Percentiles rank a stretch among this genome's conserved stretches.
phyloP scores from a whole-genome alignment of 2,329 filamentous ascomycete species.

The Botrytis aclada region DNA sequence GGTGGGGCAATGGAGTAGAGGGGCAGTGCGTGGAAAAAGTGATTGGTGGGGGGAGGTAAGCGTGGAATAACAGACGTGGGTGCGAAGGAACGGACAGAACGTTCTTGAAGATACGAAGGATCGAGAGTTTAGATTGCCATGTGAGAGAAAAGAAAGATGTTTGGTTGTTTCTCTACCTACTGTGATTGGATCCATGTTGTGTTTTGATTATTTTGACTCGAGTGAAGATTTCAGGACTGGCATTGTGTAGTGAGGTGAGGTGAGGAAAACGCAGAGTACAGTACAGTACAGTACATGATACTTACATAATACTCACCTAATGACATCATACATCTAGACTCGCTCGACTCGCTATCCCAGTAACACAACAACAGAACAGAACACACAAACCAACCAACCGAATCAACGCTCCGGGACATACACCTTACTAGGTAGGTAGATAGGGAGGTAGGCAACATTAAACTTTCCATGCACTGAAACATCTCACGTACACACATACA shows the following conservation, averaged over 20 bases:
- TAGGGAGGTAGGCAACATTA: too few species aligned
- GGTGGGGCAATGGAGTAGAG: neutral
- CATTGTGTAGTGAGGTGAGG: neutral
- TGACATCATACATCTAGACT: neutral
- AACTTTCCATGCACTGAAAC: neutral
- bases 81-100: neutral
- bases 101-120: neutral
- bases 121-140: neutral
- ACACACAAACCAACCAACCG: neutral
- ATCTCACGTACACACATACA: neutral
- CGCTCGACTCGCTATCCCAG: neutral
- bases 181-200: neutral
- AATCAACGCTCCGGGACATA: too few species aligned
- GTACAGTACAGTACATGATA: too few species aligned
- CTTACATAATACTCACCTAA: neutral
- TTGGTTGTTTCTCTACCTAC: neutral
- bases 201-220: neutral
- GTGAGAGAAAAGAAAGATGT: neutral
- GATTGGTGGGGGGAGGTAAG: neutral
- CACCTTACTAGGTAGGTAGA: too few species aligned
- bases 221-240: neutral
- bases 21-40: neutral
- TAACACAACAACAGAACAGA: neutral
- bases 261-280: neutral
- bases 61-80: neutral